phyloP scores from a whole-genome alignment of 306 rosid species.

The Sicyos edulis region DNA sequence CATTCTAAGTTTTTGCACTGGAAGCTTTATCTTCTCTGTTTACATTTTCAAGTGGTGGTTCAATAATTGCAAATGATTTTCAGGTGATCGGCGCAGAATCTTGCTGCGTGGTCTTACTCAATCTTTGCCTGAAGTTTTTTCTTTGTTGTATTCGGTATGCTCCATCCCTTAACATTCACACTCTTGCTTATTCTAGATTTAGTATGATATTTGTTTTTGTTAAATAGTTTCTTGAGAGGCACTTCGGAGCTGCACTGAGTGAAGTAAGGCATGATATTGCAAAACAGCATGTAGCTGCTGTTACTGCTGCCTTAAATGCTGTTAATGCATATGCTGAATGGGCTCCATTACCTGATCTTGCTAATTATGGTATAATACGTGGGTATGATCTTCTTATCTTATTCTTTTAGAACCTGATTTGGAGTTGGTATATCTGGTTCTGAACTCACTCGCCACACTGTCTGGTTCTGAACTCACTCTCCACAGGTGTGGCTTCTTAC shows the following conservation, averaged over 20 bases:
- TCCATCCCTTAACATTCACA: constrained; percentile 25
- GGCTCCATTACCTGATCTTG: constrained; percentile 94
- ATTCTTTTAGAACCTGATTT: constrained; percentile 24
- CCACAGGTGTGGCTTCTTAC: constrained; percentile 80
- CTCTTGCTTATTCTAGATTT: constrained; percentile 15
- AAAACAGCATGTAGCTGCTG: constrained; percentile 76
- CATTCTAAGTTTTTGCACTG: not conserved
- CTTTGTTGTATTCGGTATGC: constrained; percentile 65
- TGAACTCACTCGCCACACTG: constrained; percentile 30
- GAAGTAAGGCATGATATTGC: constrained; percentile 75
- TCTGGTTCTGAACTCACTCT: constrained; percentile 22
- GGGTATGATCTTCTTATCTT: constrained; percentile 54
- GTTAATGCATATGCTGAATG: constrained; percentile 94
- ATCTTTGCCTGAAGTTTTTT: constrained; percentile 83
- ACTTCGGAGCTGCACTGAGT: constrained; percentile 68
- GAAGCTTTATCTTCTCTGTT: constrained; percentile 21
- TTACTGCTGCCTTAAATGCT: constrained; percentile 73
- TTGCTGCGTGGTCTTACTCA: constrained; percentile 83
- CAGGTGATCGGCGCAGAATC: constrained; percentile 84
- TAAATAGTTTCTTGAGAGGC: constrained; percentile 75
- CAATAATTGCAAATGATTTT: constrained; percentile 24
- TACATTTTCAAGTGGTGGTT: constrained; percentile 24
- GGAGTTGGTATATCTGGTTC: constrained; percentile 20
- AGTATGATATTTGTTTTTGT: constrained; percentile 30
- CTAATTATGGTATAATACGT: constrained; percentile 75